Conservation (phyloP, 495 filamentous ascomycete genomes). For the Penicillium ucsense region DNA sequence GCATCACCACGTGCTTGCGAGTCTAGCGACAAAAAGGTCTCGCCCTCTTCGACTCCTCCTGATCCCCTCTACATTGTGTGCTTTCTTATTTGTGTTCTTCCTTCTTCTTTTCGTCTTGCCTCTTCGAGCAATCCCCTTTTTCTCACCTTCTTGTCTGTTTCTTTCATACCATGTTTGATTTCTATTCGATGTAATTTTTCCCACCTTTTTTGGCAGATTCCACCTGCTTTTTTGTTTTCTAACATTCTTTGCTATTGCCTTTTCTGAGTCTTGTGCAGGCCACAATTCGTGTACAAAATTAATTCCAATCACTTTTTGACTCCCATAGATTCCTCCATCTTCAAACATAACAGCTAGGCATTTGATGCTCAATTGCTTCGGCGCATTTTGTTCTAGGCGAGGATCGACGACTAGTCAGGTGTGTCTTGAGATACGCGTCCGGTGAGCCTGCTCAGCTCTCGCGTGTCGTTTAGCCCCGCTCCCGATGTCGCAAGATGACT, state of each 20-base stretch:
- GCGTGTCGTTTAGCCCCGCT: no score
- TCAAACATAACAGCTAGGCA: no score
- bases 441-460: no score
- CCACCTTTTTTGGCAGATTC: constrained; percentile 4
- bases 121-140: neutral
- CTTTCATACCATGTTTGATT: constrained; percentile 6
- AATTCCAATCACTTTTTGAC: constrained; percentile 13
- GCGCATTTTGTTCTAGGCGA: no score
- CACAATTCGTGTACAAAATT: constrained; percentile 28
- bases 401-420: no score
- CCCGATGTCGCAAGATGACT: no score
- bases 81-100: neutral
- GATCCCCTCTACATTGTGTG: no score
- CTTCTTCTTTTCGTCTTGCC: constrained; percentile 2
- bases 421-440: no score
- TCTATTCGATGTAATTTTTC: constrained; percentile 19
- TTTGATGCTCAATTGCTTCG: no score
- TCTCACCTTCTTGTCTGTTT: constrained; percentile 6
- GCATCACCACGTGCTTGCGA: neutral
- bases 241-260: neutral
- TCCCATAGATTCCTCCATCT: constrained; percentile 11
- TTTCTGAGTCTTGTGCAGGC: constrained; percentile 19
- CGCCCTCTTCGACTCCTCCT: no score
- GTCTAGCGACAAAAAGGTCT: no score
- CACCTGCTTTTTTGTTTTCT: neutral